A percentile compares a stretch with the other conserved stretches of the same genome.
phyloP scores from a whole-genome alignment of 495 filamentous ascomycete genomes.

The Penicilliopsis zonata region DNA sequence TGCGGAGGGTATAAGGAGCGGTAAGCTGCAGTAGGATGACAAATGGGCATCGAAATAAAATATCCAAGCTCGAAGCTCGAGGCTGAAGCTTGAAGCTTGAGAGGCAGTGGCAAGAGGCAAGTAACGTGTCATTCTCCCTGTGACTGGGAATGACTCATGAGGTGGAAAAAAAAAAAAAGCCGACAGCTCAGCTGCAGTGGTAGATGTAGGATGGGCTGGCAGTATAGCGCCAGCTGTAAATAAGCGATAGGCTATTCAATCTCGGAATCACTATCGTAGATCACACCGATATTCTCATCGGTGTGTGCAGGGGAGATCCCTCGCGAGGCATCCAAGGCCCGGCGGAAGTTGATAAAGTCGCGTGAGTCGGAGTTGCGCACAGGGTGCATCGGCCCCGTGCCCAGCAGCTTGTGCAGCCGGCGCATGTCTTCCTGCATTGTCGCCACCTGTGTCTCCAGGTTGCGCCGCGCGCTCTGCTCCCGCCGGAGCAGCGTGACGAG shows the following conservation, averaged over 20 bases:
- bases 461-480: constrained; percentile 42
- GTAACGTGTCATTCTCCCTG: too few relatives aligned
- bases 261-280: constrained; percentile 1
- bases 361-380: constrained; percentile 22
- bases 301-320: constrained; percentile 4
- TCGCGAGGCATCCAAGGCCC: constrained; percentile 10
- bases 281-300: constrained; percentile 2
- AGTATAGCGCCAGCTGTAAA: too few relatives aligned
- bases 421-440: constrained; percentile 39
- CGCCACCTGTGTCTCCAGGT: constrained; percentile 39
- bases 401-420: constrained; percentile 19
- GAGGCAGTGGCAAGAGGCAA: too few relatives aligned
- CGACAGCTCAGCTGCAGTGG: too few relatives aligned
- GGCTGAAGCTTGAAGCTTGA: too few relatives aligned
- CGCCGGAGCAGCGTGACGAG: constrained; percentile 42
- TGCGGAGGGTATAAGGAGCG: constrained; percentile 1
- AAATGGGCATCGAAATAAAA: not conserved
- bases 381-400: constrained; percentile 23
- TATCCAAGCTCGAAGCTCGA: too few relatives aligned
- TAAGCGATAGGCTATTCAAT: too few relatives aligned
- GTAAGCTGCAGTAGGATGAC: not conserved
- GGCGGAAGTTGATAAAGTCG: constrained; percentile 21
- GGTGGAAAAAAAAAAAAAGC: too few relatives aligned
- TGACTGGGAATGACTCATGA: too few relatives aligned
- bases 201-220: too few relatives aligned